These are phyloP conservation scores for Zymoseptoria passerinii DNA, from an alignment of 2,329 filamentous ascomycete genomes.

Conservation along the genomic window DNA sequence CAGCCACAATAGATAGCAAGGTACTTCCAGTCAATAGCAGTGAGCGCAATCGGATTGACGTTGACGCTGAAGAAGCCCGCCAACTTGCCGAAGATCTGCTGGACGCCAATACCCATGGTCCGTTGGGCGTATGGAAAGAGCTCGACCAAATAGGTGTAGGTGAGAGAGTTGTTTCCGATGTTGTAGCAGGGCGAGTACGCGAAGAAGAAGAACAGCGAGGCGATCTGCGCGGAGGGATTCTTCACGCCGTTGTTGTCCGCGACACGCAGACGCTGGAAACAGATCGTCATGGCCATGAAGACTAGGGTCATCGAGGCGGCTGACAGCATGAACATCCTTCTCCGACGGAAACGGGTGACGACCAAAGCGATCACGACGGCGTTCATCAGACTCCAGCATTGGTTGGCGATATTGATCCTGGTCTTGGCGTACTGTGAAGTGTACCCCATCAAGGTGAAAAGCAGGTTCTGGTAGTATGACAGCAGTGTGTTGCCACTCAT, in stretches of 20 bases:
- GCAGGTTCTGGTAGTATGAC: constrained; percentile 24
- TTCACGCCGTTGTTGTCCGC: constrained; percentile 22
- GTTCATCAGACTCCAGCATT: constrained; percentile 33
- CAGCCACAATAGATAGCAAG: constrained; percentile 38
- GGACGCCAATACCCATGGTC: constrained; percentile 51
- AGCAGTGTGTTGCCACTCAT: constrained; percentile 35
- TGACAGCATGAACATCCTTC: constrained; percentile 37
- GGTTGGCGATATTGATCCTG: constrained; percentile 33
- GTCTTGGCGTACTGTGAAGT: constrained; percentile 28
- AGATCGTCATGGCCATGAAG: constrained; percentile 35
- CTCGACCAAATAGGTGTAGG: constrained; percentile 54
- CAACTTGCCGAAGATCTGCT: constrained; percentile 46
- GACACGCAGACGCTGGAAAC: constrained; percentile 32
- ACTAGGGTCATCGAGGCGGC: constrained; percentile 38
- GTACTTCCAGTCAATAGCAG: constrained; percentile 38
- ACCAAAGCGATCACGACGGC: constrained; percentile 33
- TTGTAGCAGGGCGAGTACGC: constrained; percentile 53
- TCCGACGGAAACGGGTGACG: constrained; percentile 35
- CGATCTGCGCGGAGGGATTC: constrained; percentile 32
- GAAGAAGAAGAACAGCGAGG: constrained; percentile 38
- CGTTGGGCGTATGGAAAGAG: constrained; percentile 51
- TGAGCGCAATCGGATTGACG: constrained; percentile 40
- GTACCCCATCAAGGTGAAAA: constrained; percentile 33
- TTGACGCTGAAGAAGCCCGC: constrained; percentile 45
- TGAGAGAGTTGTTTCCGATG: constrained; percentile 58